Evolutionary conservation across 2,329 filamentous ascomycete genomes (phyloP).

Genomic region (Cadophora luteo-olivacea): DNA sequence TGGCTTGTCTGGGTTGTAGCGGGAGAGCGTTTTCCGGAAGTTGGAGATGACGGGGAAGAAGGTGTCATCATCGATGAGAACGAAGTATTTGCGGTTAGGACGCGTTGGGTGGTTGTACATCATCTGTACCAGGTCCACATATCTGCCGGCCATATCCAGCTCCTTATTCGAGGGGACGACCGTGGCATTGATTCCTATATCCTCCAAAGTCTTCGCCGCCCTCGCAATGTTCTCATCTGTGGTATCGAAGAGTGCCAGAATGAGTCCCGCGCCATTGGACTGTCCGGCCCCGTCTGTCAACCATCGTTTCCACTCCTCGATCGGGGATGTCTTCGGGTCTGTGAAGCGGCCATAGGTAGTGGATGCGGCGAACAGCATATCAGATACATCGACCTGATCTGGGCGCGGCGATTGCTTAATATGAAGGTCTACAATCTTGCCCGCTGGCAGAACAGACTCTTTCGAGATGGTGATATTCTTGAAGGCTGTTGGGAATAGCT

Average conservation of each 20-base stretch:
- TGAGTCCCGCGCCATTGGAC: slow-evolving; percentile 63
- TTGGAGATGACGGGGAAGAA: slow-evolving; percentile 42
- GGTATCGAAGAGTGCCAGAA: slow-evolving; percentile 60
- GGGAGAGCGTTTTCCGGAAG: slow-evolving; percentile 44
- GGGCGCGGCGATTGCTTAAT: slow-evolving; percentile 53
- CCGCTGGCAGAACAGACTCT: slow-evolving; percentile 30
- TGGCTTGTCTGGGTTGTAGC: slow-evolving; percentile 39
- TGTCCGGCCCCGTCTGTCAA: slow-evolving; percentile 61
- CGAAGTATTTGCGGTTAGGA: slow-evolving; percentile 38
- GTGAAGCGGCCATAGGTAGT: slow-evolving; percentile 64
- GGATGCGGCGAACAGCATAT: slow-evolving; percentile 65
- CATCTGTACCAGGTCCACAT: slow-evolving; percentile 60
- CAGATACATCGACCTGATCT: slow-evolving; percentile 58
- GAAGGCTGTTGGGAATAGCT: slow-evolving; percentile 39
- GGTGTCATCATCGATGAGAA: slow-evolving; percentile 45
- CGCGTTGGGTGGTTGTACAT: slow-evolving; percentile 56
- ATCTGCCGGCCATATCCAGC: slow-evolving; percentile 65
- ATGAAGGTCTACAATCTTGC: slow-evolving; percentile 37
- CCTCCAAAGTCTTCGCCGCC: slow-evolving; percentile 53
- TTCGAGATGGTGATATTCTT: slow-evolving; percentile 33
- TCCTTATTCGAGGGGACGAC: slow-evolving; percentile 59
- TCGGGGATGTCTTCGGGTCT: slow-evolving; percentile 56
- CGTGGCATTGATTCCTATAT: slow-evolving; percentile 61
- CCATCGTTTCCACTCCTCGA: slow-evolving; percentile 66
- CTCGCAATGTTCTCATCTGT: slow-evolving; percentile 56